Evolutionary conservation across 805 yeast species (phyloP).

Genomic region (Candida pini): DNA sequence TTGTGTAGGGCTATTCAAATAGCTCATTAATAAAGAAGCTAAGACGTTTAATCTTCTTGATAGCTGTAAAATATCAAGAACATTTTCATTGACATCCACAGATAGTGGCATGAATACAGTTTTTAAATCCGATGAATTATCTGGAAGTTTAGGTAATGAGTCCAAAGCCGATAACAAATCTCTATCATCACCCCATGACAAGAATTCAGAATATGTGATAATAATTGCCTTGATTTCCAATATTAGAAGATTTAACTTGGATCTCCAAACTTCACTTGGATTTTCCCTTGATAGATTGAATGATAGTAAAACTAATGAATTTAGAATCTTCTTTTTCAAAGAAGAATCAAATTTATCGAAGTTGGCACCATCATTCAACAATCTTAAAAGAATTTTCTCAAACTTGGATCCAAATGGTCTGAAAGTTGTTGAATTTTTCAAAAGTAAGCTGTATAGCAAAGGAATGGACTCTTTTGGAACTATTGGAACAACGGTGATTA

Average conservation of each 20-base stretch:
- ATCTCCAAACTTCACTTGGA: constrained; percentile 40
- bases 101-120: constrained; percentile 42
- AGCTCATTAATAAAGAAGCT: constrained; percentile 38
- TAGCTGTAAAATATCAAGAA: constrained; percentile 45
- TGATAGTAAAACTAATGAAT: constrained; percentile 51
- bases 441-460: constrained; percentile 38
- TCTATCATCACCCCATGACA: constrained; percentile 52
- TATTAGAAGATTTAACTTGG: constrained; percentile 42
- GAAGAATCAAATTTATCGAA: constrained; percentile 33
- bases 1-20: constrained; percentile 47
- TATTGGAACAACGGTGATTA: constrained; percentile 41
- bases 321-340: constrained; percentile 38
- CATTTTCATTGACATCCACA: constrained; percentile 51
- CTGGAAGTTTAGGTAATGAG: constrained; percentile 32
- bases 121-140: constrained; percentile 11
- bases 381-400: constrained; percentile 36
- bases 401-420: constrained; percentile 70
- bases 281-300: constrained; percentile 47
- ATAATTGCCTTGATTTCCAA: constrained; percentile 51
- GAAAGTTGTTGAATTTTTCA: constrained; percentile 69
- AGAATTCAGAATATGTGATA: constrained; percentile 50
- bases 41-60: constrained; percentile 46
- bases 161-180: constrained; percentile 39
- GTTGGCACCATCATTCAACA: constrained; percentile 30
- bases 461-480: constrained; percentile 34